Evolutionary conservation across 192 early-diverging fungal genomes (phyloP), one percentile per base, ranked within the genome.

Genomic region (Coemansia sp.): DNA sequence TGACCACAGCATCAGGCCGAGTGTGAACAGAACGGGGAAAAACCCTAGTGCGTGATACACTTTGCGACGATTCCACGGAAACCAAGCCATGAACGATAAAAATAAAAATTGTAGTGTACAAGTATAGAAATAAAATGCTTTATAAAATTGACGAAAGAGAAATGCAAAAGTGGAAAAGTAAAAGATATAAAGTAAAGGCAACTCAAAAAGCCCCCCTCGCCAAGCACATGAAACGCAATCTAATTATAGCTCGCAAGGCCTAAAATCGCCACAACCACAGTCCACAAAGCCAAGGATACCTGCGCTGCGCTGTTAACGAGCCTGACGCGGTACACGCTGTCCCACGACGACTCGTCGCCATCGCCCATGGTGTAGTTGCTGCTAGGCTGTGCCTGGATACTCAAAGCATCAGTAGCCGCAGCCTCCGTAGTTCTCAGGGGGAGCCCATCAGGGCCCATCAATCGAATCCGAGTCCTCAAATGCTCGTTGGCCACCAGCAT

Each of bases 381-480:
- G 31, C 33, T 56, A 28, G 53, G 6, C 31, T 50, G 48, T 2
- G 48, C 3, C 20, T 12, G 26, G 14, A 26, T 41, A 6, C 39
- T 43, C 26, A 53, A 53, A 18, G 57, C 56, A 13, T 12, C n/a
- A 3, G 43, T 39, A 55, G 37, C 26, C 11, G 35, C 8, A 12
- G 41, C 64, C 10, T 52, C 6, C 13, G 65, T 68, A 7, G 52
- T 34, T 21, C 48, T 14, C 14, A 82, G 21, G 10, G 79, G 79
- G 4, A 82, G 74, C 12, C 79, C 79, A 26, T 82, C 68, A 6
- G 79, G 79, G 3, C 79, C 79, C n/a, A 82, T 82, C 6, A 82
- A 50, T 59, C 79, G 63, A 10, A 82, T 62, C 2, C 73, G 59
- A 7, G 73, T 76, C 42, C 59, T 36, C 20, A 76, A 6, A 57